These are phyloP conservation scores for Ambispora gerdemannii DNA, from an alignment of 192 early-diverging fungal genomes.

Conservation along the genomic window DNA sequence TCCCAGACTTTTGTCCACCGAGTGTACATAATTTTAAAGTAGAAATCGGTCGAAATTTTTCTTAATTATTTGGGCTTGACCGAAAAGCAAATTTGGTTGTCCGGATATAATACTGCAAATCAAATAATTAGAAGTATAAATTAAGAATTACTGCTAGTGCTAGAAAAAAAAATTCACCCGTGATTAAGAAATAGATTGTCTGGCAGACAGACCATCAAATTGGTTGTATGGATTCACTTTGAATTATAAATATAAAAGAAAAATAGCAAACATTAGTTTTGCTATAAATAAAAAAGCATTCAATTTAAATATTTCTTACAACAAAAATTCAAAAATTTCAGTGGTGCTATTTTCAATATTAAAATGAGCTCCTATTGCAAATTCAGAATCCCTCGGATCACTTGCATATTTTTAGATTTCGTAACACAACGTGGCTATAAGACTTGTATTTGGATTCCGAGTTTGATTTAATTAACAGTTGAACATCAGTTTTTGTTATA, in stretches of 20 bases:
- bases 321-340: not conserved
- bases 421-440: not conserved
- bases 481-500: not conserved
- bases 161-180: not conserved
- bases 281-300: not conserved
- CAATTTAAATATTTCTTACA: no score
- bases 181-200: not conserved
- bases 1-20: no score
- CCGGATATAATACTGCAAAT: not conserved
- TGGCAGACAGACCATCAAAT: not conserved
- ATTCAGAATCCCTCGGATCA: not conserved
- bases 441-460: not conserved
- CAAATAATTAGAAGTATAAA: not conserved
- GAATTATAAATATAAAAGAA: no score
- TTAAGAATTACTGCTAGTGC: not conserved
- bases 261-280: not conserved
- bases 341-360: not conserved
- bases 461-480: not conserved
- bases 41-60: not conserved
- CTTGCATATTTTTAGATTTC: not conserved
- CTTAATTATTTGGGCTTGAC: not conserved
- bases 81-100: not conserved
- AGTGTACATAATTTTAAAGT: no score
- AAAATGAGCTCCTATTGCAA: not conserved
- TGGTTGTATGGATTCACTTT: not conserved